Percentiles rank a stretch among this genome's conserved stretches.
Conservation (phyloP, 331 rosid species). For the Malus hybrid region DNA sequence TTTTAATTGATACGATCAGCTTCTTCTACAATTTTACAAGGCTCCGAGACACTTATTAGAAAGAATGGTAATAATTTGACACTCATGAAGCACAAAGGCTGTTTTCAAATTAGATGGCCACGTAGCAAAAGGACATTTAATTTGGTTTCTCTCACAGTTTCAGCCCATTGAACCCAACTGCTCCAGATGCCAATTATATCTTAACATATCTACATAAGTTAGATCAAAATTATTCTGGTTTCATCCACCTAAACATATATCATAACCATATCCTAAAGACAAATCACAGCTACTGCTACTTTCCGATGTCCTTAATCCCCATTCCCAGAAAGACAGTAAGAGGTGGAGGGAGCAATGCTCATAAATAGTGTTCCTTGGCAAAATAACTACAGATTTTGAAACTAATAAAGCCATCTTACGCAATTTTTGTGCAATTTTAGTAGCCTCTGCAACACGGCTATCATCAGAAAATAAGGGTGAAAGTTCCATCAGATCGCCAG, state of each 20-base stretch:
- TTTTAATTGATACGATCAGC: not conserved
- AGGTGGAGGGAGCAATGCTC: not conserved
- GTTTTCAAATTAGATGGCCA: not conserved
- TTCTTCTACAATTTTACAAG: not conserved
- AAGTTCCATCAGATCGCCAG: constrained; percentile 98
- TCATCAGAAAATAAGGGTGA: constrained; percentile 98
- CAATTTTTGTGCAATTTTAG: constrained; percentile 96
- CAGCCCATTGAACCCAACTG: not conserved
- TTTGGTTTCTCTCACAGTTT: not conserved
- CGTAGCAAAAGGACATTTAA: not conserved
- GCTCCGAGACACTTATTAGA: not conserved
- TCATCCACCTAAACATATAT: not conserved
- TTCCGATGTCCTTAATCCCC: not conserved
- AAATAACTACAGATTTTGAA: not conserved
- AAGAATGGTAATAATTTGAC: not conserved
- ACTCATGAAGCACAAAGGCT: not conserved
- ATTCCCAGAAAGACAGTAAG: not conserved
- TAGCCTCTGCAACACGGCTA: constrained; percentile 98
- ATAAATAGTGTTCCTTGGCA: not conserved
- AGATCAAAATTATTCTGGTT: not conserved
- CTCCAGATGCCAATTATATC: not conserved
- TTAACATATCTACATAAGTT: not conserved
- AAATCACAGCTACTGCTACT: not conserved
- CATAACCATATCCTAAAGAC: not conserved
- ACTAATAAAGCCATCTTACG: constrained; percentile 42